Percentiles rank a stretch among this genome's conserved stretches.
These are phyloP conservation scores for Leccinum angustisporum DNA, from an alignment of 1,284 basidiomycete species.

Conservation along the genomic window DNA sequence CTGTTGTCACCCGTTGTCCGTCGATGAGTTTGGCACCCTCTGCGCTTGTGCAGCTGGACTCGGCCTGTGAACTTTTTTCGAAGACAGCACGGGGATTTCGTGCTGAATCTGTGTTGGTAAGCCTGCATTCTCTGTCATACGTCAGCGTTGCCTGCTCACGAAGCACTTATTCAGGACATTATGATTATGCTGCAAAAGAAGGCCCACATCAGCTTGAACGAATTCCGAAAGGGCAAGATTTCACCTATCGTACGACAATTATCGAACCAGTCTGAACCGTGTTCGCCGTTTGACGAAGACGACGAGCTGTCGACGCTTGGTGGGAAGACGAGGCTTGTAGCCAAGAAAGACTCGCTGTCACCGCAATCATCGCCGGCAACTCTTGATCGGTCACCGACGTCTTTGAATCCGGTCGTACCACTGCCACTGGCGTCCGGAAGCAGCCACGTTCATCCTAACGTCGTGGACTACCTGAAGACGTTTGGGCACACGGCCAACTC, in stretches of 20 bases:
- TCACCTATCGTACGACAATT: conserved; percentile 47
- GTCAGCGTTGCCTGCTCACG: conserved; percentile 12
- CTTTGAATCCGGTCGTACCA: conserved; percentile 65
- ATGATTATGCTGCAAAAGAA: conserved; percentile 51
- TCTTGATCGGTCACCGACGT: conserved; percentile 64
- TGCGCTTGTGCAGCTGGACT: conserved; percentile 72
- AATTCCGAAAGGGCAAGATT: conserved; percentile 58
- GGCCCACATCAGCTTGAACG: conserved; percentile 63
- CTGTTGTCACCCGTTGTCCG: conserved; percentile 79
- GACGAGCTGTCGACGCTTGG: conserved; percentile 73
- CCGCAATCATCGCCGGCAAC: conserved; percentile 51
- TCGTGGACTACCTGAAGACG: conserved; percentile 66
- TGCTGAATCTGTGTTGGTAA: conserved; percentile 68
- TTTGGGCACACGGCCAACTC: conserved; percentile 46
- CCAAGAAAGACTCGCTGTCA: conserved; percentile 54
- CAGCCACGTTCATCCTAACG: conserved; percentile 52
- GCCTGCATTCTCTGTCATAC: conserved; percentile 17
- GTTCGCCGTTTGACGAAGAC: conserved; percentile 53
- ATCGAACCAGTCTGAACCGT: conserved; percentile 43
- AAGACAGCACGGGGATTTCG: conserved; percentile 69
- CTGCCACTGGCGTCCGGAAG: conserved; percentile 47
- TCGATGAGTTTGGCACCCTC: conserved; percentile 79
- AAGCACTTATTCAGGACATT: conserved; percentile 35
- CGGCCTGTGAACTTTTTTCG: conserved; percentile 72
- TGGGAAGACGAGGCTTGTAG: conserved; percentile 68